phyloP scores from a whole-genome alignment of 1,284 basidiomycete genomes.

The Sporisorium scitamineum region DNA sequence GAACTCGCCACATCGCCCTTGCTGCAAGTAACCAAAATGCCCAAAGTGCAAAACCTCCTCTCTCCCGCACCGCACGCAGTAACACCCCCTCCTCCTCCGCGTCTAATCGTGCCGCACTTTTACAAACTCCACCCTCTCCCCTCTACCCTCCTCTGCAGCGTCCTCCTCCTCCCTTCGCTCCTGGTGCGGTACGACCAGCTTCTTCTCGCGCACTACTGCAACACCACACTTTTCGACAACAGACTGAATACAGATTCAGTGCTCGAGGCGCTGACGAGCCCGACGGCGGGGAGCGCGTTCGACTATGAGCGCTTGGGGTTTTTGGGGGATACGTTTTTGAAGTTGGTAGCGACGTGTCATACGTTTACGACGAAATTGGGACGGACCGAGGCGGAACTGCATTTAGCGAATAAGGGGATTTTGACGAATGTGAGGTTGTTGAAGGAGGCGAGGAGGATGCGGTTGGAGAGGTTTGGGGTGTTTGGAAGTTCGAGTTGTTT shows the following conservation, averaged over 20 bases:
- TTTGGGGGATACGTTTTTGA: constrained; percentile 55
- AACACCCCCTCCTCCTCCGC: neutral
- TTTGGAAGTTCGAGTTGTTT: constrained; percentile 6
- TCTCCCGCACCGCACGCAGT: neutral
- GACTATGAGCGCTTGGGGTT: constrained; percentile 58
- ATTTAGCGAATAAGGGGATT: constrained; percentile 44
- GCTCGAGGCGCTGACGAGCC: constrained; percentile 41
- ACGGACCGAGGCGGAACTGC: constrained; percentile 43
- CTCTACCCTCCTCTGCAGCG: neutral
- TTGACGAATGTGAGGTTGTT: constrained; percentile 49
- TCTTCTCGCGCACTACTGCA: constrained; percentile 33
- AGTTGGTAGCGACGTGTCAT: constrained; percentile 44
- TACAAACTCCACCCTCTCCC: constrained; percentile 27
- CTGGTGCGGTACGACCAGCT: constrained; percentile 45
- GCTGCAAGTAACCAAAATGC: constrained; percentile 14
- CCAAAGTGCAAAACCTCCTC: constrained; percentile 22
- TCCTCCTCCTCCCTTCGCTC: constrained; percentile 52
- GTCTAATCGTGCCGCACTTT: constrained; percentile 23
- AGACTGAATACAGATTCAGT: constrained; percentile 20
- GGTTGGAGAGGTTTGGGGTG: constrained; percentile 27
- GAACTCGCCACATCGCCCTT: constrained; percentile 14
- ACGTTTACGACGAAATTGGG: constrained; percentile 42
- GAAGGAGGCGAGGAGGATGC: constrained; percentile 22
- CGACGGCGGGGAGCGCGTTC: constrained; percentile 13
- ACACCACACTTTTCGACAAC: constrained; percentile 16